Evolutionary conservation across 2,329 filamentous ascomycete species (phyloP).

Genomic region (Arthrobotrys sphaeroides): DNA sequence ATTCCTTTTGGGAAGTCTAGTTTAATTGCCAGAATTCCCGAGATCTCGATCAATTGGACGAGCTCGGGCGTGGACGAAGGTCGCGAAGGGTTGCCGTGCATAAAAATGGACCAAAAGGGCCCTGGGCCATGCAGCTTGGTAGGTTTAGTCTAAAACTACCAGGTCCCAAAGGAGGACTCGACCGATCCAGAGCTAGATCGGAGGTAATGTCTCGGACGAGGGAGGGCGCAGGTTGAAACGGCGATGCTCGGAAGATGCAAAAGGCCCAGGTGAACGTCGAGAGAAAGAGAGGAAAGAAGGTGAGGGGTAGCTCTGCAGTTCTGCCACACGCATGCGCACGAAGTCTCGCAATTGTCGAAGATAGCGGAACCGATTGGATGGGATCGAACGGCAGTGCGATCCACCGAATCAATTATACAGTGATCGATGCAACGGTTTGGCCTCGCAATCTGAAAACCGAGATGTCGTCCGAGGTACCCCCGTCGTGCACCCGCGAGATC

Average conservation of each 20-base stretch:
- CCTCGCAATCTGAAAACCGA: not conserved
- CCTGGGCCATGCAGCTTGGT: constrained; percentile 6
- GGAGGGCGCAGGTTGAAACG: not conserved
- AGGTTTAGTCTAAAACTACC: not conserved
- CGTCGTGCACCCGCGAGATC: not conserved
- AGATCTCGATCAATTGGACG: not conserved
- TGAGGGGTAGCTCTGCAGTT: constrained; percentile 1
- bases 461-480: not conserved
- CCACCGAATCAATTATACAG: not conserved
- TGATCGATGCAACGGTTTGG: not conserved
- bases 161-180: not conserved
- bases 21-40: not conserved
- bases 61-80: too few species aligned
- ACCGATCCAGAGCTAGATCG: not conserved
- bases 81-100: not conserved
- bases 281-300: not conserved
- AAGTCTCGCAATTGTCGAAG: not conserved
- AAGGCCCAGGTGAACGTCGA: not conserved
- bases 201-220: not conserved
- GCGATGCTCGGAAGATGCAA: not conserved
- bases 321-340: not conserved
- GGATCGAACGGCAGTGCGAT: not conserved
- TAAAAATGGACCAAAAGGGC: not conserved
- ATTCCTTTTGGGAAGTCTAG: not conserved
- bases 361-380: not conserved